Evolutionary conservation across 441 rosid species (phyloP).

Genomic region (Corymbia citriodora): DNA sequence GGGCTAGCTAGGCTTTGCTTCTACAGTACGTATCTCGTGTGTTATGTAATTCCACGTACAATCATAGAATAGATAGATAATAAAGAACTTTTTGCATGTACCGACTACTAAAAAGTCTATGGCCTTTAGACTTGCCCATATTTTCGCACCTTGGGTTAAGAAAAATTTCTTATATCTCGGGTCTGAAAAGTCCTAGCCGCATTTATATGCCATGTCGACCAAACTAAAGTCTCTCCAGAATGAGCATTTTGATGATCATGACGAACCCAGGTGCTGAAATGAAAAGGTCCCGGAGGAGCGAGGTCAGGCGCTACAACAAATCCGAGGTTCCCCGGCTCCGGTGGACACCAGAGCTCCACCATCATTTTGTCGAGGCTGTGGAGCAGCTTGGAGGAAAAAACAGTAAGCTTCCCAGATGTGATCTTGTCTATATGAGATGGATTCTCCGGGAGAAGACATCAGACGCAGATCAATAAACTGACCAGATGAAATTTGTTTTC

Average conservation of each 20-base stretch:
- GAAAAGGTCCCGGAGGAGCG: slow-evolving; percentile 4
- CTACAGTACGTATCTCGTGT: neutral
- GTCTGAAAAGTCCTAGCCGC: neutral
- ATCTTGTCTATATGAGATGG: neutral
- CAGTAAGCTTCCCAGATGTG: slow-evolving; percentile 14
- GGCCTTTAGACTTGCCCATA: slow-evolving; percentile 7
- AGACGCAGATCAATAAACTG: neutral
- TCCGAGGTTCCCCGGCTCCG: slow-evolving; percentile 32
- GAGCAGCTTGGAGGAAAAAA: slow-evolving; percentile 36
- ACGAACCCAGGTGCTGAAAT: neutral
- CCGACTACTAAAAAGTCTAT: slow-evolving; percentile 6
- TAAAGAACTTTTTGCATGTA: neutral
- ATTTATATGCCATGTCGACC: neutral
- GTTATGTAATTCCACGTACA: neutral
- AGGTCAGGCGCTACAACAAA: slow-evolving; percentile 28
- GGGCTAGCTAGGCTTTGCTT: neutral
- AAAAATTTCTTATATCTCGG: neutral
- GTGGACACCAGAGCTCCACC: slow-evolving; percentile 42
- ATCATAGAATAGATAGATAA: neutral
- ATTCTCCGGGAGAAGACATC: neutral
- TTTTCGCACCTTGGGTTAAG: neutral
- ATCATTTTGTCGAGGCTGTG: slow-evolving; percentile 22
- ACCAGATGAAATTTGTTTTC: neutral
- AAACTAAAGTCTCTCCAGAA: neutral
- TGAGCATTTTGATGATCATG: neutral